Evolutionary conservation across 805 yeast genomes (phyloP), one percentile per base, ranked within the genome.

Genomic region (Candida manassasensis): DNA sequence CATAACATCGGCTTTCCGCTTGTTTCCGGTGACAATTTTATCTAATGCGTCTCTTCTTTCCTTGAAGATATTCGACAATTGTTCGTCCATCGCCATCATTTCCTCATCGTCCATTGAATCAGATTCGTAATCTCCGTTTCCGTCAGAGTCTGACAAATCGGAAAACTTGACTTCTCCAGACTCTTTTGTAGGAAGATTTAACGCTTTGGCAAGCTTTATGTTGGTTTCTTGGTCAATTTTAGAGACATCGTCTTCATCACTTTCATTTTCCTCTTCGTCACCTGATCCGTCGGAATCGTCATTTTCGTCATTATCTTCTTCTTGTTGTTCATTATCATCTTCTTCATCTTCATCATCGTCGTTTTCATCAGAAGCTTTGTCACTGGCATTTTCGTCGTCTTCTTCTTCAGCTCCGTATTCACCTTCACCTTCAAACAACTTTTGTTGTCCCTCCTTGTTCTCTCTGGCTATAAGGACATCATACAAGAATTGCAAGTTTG

Each of bases 61-160:
- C 50, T 82, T 77, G 71, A 90, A 90, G 37, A 90, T 90, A 36
- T 72, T 73, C 0, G 96, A 76, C 19, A 90, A 64, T 41, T 87
- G 93, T 15, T 72, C 84, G 53, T 90, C 97, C 48, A 90, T 74
- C 14, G 89, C 94, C 81, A 88, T 79, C 97, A 90, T 90, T 55
- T 88, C 88, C 49, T 89, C 96, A 57, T 89, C 97, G 41, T 89
- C 95, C 94, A 88, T 85, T 0, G 90, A 79, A 27, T 63, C 69
- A 0, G 68, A 61, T 45, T 84, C 95, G 34, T 80, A 84, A 5
- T 75, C 72, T 19, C 73, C 80, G 19, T 69, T 75, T 13, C 66
- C 75, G 13, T 54, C 60, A 15, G 38, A 48, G 5, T 65, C 57
- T 26, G 52, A 55, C 31, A 66, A 42, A 15, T 62, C 72, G 10